Evolutionary conservation across 2,329 filamentous ascomycete genomes (phyloP), one percentile per base, ranked within the genome.

Genomic region (Neofusicoccum sp.): DNA sequence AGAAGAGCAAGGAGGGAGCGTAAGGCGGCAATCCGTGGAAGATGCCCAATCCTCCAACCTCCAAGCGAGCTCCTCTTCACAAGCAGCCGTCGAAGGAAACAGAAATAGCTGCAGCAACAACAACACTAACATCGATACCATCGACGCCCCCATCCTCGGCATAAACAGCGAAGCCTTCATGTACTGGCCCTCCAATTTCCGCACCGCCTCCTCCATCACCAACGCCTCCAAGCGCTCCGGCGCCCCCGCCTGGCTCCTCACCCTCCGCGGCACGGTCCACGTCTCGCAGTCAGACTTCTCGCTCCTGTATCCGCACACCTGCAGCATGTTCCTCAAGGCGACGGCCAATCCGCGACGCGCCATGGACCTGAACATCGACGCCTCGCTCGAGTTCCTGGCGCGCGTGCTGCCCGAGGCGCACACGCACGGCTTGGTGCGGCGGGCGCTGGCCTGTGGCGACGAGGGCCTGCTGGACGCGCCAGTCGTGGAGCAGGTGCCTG

Each of bases 91-190:
- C 45, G n/a, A 11, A 34, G 31, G 9, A 47, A 50, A 39, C 33
- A 36, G n/a, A 37, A 37, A 43, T 12, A 29, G 33, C 54, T 4
- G 34, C 56, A 7, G 34, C 29, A 34, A 29, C 31, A 43, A 41
- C 11, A 39, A 28, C 31, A 14, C 58, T 16, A 48, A 39, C 45
- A 12, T 82, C 3, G 11, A 50, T 28, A 34, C 36, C 39, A 81
- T 84, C 48, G 76, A 78, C 41, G 79, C 82, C 11, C 87, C 87
- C 4, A 70, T 90, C 6, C 78, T 90, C 5, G 84, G 84, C 3
- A 86, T 90, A 70, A 88, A 88, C 54, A 85, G 83, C 5, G 88
- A 90, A 72, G 87, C 86, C 0, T 90, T 90, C 75, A 89, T 89
- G 80, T 87, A 89, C 74, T 90, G 87, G 87, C 81, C 84, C 28